phyloP scores from a whole-genome alignment of 2,329 filamentous ascomycete species.

The Pseudomassariella vexata region DNA sequence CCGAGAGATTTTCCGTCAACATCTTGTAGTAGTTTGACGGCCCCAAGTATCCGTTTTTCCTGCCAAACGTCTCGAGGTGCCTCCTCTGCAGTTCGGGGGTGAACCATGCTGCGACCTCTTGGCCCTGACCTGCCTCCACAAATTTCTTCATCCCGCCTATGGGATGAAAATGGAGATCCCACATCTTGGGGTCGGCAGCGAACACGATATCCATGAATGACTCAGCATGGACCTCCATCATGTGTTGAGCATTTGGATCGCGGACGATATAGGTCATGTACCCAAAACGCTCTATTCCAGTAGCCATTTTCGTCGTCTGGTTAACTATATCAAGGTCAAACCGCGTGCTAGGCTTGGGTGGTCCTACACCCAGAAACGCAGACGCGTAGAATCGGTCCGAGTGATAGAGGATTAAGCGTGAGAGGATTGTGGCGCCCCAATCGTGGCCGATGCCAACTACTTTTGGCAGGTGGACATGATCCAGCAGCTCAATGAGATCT shows the following conservation, averaged over 20 bases:
- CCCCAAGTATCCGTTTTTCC: conserved; percentile 2
- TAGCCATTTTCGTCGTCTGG: conserved; percentile 2
- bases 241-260: not conserved
- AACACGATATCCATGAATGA: conserved; percentile 7
- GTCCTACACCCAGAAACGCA: conserved; percentile 29
- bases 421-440: conserved; percentile 31
- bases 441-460: conserved; percentile 35
- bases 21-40: conserved; percentile 6
- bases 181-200: conserved; percentile 3
- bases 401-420: conserved; percentile 30
- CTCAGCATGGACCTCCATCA: conserved; percentile 5
- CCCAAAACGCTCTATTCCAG: conserved; percentile 5
- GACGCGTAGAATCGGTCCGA: conserved; percentile 28
- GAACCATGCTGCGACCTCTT: conserved; percentile 4
- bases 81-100: conserved; percentile 1
- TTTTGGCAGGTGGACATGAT: conserved; percentile 18
- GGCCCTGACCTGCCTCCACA: conserved; percentile 1
- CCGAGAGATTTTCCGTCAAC: conserved; percentile 6
- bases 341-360: conserved; percentile 20
- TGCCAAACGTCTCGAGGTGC: conserved; percentile 3
- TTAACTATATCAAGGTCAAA: conserved; percentile 16
- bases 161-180: conserved; percentile 3
- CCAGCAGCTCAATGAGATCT: conserved; percentile 27
- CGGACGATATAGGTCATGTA: conserved; percentile 6
- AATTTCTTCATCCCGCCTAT: conserved; percentile 3